Evolutionary conservation across 768 basidiomycete genomes (phyloP).

Genomic region (Termitomyces titanicus): DNA sequence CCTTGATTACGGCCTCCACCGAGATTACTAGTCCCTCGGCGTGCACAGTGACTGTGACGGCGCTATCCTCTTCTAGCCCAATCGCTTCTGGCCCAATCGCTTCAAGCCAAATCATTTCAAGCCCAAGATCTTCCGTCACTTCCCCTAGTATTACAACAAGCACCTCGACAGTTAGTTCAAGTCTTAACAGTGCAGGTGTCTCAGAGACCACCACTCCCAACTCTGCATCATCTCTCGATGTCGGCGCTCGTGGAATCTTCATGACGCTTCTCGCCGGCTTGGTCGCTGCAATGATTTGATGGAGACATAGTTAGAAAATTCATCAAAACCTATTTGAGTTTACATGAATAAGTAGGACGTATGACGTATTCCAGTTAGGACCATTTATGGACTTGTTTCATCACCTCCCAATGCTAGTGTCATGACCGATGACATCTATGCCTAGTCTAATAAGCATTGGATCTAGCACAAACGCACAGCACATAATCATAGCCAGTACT

Average conservation of each 20-base stretch:
- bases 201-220: not conserved
- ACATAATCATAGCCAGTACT: too few species aligned
- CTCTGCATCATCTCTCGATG: not conserved
- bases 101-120: not conserved
- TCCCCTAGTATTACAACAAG: not conserved
- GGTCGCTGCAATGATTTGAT: not conserved
- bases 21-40: not conserved
- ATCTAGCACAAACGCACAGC: too few species aligned
- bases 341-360: not conserved
- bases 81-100: too few species aligned
- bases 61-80: too few species aligned
- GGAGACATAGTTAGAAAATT: not conserved
- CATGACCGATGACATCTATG: not conserved
- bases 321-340: not conserved
- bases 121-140: not conserved
- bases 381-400: not conserved
- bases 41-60: slow-evolving; percentile 1
- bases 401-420: too few species aligned
- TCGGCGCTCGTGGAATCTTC: not conserved
- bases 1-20: not conserved
- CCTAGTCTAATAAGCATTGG: not conserved
- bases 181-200: not conserved
- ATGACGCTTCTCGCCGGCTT: not conserved
- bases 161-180: not conserved
- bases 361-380: not conserved